Evolutionary conservation across 108 stramenopile species (phyloP).

Genomic region (Skeletonema grethae): DNA sequence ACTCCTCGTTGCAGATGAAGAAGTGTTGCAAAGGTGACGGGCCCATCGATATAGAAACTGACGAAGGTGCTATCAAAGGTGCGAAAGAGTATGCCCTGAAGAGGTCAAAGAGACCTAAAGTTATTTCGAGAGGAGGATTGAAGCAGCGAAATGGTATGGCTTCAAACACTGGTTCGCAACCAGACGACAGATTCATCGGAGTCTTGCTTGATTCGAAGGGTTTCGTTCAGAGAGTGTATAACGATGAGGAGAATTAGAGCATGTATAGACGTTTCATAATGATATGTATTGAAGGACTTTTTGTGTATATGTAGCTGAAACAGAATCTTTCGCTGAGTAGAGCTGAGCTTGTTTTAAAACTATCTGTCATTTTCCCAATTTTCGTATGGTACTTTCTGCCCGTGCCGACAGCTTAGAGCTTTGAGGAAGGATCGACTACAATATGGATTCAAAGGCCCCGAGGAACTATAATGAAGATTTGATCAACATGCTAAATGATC

Average conservation of each 20-base stretch:
- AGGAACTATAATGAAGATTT: constrained; percentile 3
- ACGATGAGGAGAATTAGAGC: constrained; percentile 17
- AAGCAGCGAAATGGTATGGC: constrained; percentile 14
- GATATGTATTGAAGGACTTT: too few relatives aligned
- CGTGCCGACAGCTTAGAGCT: too few relatives aligned
- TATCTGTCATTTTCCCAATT: too few relatives aligned
- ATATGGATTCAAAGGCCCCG: not conserved
- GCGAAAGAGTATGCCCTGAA: constrained; percentile 47
- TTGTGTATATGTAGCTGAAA: too few relatives aligned
- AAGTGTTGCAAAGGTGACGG: constrained; percentile 78
- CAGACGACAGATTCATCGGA: constrained; percentile 36
- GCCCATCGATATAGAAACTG: constrained; percentile 74
- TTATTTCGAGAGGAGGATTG: constrained; percentile 4
- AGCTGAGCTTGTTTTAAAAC: too few relatives aligned
- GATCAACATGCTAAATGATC: not conserved
- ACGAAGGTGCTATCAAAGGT: constrained; percentile 59
- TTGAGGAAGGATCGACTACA: too few relatives aligned
- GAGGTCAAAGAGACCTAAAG: constrained; percentile 28
- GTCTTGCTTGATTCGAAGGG: constrained; percentile 43
- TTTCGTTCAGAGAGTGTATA: constrained; percentile 30
- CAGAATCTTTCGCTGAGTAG: too few relatives aligned
- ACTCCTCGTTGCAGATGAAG: constrained; percentile 22
- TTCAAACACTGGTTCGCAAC: constrained; percentile 6
- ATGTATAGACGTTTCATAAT: too few relatives aligned
- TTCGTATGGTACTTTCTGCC: too few relatives aligned